These are phyloP conservation scores for Globisporangium canariense DNA, from an alignment of 352 stramenopile genomes.

Conservation along the genomic window DNA sequence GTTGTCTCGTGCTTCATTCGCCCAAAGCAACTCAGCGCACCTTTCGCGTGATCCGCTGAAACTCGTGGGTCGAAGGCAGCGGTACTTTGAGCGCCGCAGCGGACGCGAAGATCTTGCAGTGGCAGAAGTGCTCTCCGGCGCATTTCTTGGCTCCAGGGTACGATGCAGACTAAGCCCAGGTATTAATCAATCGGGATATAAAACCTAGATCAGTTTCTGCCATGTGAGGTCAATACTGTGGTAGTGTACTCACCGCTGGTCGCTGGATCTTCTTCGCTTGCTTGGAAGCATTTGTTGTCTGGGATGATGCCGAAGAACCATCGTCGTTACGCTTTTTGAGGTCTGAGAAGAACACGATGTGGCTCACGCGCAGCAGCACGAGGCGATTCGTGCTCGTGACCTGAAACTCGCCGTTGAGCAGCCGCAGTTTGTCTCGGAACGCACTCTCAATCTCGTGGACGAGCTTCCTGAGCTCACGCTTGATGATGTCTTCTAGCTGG, in stretches of 20 bases:
- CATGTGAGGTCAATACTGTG: not conserved
- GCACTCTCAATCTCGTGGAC: slow-evolving; percentile 42
- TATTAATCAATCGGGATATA: no score
- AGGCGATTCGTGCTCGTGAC: slow-evolving; percentile 52
- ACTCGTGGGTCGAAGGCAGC: slow-evolving; percentile 26
- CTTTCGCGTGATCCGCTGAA: slow-evolving; percentile 60
- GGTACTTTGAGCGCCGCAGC: slow-evolving; percentile 18
- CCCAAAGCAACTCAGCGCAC: slow-evolving; percentile 17
- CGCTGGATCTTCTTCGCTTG: slow-evolving; percentile 6
- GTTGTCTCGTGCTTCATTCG: not conserved
- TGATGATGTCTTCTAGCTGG: slow-evolving; percentile 45
- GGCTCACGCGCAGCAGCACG: slow-evolving; percentile 49
- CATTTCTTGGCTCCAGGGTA: slow-evolving; percentile 30
- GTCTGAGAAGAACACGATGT: slow-evolving; percentile 57
- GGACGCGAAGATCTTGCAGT: slow-evolving; percentile 31
- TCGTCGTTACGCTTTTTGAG: slow-evolving; percentile 16
- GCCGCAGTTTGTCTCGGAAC: slow-evolving; percentile 37
- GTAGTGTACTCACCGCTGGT: slow-evolving; percentile 11
- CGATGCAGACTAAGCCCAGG: not conserved
- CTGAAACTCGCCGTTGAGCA: slow-evolving; percentile 55
- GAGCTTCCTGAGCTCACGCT: slow-evolving; percentile 39
- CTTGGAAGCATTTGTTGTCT: not conserved
- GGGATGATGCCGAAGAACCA: not conserved
- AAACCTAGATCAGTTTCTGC: not conserved
- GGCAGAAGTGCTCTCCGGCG: slow-evolving; percentile 41